Percentiles rank a stretch among this genome's conserved stretches.
Evolutionary conservation across 208 protist genomes (phyloP).

Genomic region (Angomonas ambiguus): DNA sequence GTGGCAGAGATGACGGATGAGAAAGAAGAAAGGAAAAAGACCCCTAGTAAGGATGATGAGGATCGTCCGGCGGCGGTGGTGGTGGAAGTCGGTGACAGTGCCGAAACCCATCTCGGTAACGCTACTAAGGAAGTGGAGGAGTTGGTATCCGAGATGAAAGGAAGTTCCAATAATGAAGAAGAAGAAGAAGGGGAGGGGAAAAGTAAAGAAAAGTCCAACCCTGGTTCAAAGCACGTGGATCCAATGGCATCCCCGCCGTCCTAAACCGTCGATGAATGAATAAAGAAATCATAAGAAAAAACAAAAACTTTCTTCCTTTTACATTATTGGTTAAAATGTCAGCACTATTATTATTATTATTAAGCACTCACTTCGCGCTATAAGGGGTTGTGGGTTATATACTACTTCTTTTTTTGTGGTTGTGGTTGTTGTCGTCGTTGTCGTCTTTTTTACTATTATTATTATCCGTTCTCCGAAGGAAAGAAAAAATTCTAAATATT

Average conservation of each 20-base stretch:
- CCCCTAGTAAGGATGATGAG: background rate
- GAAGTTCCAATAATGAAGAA: no score
- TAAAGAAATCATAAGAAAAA: conserved; percentile 2
- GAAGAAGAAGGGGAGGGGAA: background rate
- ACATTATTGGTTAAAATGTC: no score
- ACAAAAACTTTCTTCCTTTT: conserved; percentile 10
- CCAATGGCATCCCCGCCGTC: background rate
- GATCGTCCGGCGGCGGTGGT: background rate
- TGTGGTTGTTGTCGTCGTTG: conserved; percentile 10
- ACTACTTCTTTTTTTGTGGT: no score
- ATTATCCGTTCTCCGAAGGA: no score
- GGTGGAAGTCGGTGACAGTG: background rate
- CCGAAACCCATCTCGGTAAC: background rate
- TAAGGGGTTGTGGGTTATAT: no score
- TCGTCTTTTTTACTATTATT: background rate
- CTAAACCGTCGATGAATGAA: no score
- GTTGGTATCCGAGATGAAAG: background rate
- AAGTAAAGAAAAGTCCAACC: background rate
- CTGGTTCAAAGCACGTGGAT: background rate
- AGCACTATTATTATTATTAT: no score
- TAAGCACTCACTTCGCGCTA: no score
- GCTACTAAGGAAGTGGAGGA: background rate
- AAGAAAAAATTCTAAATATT: no score
- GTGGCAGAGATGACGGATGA: background rate
- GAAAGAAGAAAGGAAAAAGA: background rate